These are phyloP conservation scores for Aspergillus tubingensis DNA, from an alignment of 2,329 filamentous ascomycete genomes.

Conservation along the genomic window DNA sequence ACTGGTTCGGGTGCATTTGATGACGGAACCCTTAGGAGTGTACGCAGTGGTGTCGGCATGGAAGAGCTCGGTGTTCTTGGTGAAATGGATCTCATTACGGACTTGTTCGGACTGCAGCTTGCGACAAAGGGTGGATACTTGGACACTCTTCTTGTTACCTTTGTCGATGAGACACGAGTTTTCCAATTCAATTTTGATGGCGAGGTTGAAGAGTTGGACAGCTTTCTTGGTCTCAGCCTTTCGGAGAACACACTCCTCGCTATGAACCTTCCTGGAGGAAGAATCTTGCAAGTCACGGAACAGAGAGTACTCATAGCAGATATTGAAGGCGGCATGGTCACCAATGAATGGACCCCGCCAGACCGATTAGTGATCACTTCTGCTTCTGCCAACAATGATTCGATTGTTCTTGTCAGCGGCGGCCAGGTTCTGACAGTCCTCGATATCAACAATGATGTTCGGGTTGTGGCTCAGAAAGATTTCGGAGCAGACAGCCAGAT, in stretches of 20 bases:
- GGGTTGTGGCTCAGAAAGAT: constrained; percentile 59
- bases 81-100: constrained; percentile 72
- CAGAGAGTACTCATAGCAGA: constrained; percentile 65
- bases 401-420: constrained; percentile 72
- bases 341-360: constrained; percentile 50
- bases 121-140: constrained; percentile 43
- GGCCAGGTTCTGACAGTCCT: constrained; percentile 73
- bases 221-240: constrained; percentile 71
- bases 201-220: constrained; percentile 82
- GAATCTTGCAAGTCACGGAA: constrained; percentile 75
- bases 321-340: constrained; percentile 49
- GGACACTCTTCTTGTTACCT: constrained; percentile 78
- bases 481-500: constrained; percentile 72
- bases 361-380: constrained; percentile 66
- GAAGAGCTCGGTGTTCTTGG: constrained; percentile 82
- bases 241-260: constrained; percentile 71
- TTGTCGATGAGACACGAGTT: constrained; percentile 78
- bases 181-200: constrained; percentile 75
- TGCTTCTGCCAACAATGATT: constrained; percentile 71
- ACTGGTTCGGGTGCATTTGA: constrained; percentile 88
- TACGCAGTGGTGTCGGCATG: constrained; percentile 89
- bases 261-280: constrained; percentile 62
- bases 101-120: constrained; percentile 69
- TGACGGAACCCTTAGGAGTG: constrained; percentile 84
- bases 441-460: constrained; percentile 60